Conservation (phyloP, 2,329 filamentous ascomycete genomes). For the Simplicillium aogashimaense region DNA sequence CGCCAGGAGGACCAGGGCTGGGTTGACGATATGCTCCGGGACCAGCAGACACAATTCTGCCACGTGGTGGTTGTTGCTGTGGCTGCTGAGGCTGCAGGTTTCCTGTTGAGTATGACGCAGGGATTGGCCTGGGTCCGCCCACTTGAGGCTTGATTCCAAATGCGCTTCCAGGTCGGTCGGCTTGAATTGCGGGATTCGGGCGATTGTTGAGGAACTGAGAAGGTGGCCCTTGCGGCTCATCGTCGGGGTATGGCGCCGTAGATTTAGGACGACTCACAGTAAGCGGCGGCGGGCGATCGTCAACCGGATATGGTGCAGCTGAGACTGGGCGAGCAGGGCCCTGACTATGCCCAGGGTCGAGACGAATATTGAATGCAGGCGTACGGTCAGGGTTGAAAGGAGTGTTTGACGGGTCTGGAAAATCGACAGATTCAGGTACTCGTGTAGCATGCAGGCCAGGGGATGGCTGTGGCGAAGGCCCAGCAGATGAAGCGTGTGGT, state of each 20-base stretch:
- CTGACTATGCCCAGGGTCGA: constrained; percentile 21
- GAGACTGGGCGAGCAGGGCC: constrained; percentile 35
- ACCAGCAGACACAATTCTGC: constrained; percentile 31
- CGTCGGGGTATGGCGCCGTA: constrained; percentile 42
- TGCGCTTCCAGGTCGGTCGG: constrained; percentile 39
- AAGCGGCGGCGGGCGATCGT: constrained; percentile 48
- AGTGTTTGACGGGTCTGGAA: constrained; percentile 36
- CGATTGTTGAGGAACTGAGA: constrained; percentile 32
- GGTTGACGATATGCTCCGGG: constrained; percentile 32
- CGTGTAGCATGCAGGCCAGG: constrained; percentile 27
- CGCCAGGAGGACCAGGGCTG: constrained; percentile 23
- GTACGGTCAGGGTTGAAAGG: constrained; percentile 26
- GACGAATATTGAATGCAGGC: constrained; percentile 41
- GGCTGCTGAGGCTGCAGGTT: constrained; percentile 31
- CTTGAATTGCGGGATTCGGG: constrained; percentile 34
- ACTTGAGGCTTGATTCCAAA: constrained; percentile 43
- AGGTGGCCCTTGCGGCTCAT: constrained; percentile 28
- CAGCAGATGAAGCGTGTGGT: constrained; percentile 16
- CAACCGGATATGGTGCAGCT: constrained; percentile 60
- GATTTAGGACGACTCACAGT: constrained; percentile 33
- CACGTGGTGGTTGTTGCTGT: constrained; percentile 27
- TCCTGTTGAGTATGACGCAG: constrained; percentile 32
- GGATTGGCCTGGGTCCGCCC: constrained; percentile 22
- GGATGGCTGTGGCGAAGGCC: constrained; percentile 30
- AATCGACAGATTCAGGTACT: constrained; percentile 28